A percentile compares a stretch with the other conserved stretches of the same genome.
These are phyloP conservation scores for Podospora sp. DNA, from an alignment of 495 filamentous ascomycete genomes.

Conservation along the genomic window DNA sequence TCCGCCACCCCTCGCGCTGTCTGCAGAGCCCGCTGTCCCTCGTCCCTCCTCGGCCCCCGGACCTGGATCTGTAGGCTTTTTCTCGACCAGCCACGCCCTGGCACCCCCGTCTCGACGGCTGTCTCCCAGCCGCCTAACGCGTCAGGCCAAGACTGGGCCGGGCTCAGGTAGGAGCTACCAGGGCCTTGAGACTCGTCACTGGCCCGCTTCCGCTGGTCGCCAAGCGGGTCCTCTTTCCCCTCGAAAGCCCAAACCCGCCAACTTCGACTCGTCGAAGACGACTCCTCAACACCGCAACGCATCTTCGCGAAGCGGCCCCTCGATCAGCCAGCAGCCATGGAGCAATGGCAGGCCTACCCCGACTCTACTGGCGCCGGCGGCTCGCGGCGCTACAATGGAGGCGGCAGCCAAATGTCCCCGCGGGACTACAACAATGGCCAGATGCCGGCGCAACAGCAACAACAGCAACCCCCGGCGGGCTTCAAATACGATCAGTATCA, in stretches of 20 bases:
- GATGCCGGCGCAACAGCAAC: conserved; percentile 43
- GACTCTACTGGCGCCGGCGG: conserved; percentile 47
- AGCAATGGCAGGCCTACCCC: conserved; percentile 59
- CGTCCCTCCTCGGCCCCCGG: neutral
- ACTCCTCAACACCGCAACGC: conserved; percentile 23
- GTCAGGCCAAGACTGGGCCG: conserved; percentile 14
- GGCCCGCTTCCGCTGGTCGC: conserved; percentile 16
- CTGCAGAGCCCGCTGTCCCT: neutral
- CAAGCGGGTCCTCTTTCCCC: conserved; percentile 22
- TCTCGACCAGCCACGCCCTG: neutral
- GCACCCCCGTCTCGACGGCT: neutral
- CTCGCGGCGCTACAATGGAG: conserved; percentile 56
- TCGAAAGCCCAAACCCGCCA: conserved; percentile 23
- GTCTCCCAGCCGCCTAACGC: conserved; percentile 21
- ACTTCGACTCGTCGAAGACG: conserved; percentile 13
- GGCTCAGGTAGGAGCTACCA: conserved; percentile 4
- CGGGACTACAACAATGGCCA: conserved; percentile 45
- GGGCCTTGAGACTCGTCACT: conserved; percentile 15
- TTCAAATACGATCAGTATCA: conserved; percentile 79
- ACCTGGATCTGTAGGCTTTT: neutral
- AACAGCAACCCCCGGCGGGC: conserved; percentile 63
- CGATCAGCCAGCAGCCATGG: conserved; percentile 49
- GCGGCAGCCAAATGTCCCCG: conserved; percentile 46
- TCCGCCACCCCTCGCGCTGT: neutral
- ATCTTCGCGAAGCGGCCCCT: conserved; percentile 14